These are phyloP conservation scores for Opeltia flavorubescens DNA, from an alignment of 495 filamentous ascomycete species.

Conservation along the genomic window DNA sequence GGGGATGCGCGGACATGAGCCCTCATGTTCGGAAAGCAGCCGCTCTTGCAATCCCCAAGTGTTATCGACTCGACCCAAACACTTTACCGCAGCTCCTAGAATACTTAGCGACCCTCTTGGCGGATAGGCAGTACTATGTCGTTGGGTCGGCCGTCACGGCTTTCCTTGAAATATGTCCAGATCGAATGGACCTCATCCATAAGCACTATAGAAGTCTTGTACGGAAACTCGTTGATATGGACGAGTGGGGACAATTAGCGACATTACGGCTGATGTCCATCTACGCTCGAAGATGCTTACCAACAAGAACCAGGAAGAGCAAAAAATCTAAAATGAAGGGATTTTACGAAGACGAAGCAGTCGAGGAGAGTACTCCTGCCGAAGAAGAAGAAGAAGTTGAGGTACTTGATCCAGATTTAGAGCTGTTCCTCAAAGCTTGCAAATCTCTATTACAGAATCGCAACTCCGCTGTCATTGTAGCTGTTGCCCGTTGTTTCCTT, in stretches of 20 bases:
- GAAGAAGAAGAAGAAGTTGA: slow-evolving; percentile 40
- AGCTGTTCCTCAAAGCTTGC: slow-evolving; percentile 65
- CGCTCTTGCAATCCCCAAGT: slow-evolving; percentile 92
- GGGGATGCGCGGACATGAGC: slow-evolving; percentile 85
- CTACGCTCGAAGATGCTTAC: slow-evolving; percentile 84
- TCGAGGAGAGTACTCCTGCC: slow-evolving; percentile 28
- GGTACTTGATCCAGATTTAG: slow-evolving; percentile 68
- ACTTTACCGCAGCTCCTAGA: slow-evolving; percentile 74
- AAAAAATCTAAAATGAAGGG: slow-evolving; percentile 43
- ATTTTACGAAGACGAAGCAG: slow-evolving; percentile 64
- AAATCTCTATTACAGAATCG: slow-evolving; percentile 77
- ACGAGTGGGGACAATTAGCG: slow-evolving; percentile 90
- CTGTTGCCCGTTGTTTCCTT: slow-evolving; percentile 71
- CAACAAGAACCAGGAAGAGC: slow-evolving; percentile 42
- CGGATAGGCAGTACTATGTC: slow-evolving; percentile 88
- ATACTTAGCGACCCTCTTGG: slow-evolving; percentile 60
- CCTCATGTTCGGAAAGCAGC: slow-evolving; percentile 85
- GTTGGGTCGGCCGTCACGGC: slow-evolving; percentile 83
- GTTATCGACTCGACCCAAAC: slow-evolving; percentile 80
- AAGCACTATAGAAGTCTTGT: slow-evolving; percentile 72
- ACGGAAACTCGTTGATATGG: slow-evolving; percentile 93
- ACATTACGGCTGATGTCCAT: slow-evolving; percentile 65
- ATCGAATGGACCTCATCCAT: slow-evolving; percentile 75
- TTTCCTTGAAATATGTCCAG: slow-evolving; percentile 77
- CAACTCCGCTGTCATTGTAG: slow-evolving; percentile 83